A percentile compares a stretch with the other conserved stretches of the same genome.
Evolutionary conservation across 2,329 filamentous ascomycete genomes (phyloP).

Genomic region (Aureobasidium musti): DNA sequence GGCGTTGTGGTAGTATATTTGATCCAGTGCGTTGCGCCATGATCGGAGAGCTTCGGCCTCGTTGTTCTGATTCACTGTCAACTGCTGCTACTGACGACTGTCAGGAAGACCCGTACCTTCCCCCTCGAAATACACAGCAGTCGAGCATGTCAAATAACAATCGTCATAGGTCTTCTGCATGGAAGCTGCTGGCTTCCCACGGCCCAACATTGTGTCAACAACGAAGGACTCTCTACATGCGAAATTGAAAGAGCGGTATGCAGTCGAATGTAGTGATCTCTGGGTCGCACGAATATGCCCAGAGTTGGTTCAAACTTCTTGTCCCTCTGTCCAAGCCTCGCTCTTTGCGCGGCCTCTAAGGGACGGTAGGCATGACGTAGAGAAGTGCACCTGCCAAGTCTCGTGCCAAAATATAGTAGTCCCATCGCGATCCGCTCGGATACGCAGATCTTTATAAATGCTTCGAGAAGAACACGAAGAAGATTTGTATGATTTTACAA

Average conservation of each 20-base stretch:
- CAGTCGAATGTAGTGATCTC: neutral
- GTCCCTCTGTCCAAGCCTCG: conserved; percentile 10
- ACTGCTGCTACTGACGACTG: neutral
- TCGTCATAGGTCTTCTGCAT: conserved; percentile 98
- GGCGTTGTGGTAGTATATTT: conserved; percentile 83
- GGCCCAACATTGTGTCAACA: conserved; percentile 48
- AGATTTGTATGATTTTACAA: neutral
- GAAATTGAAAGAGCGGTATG: neutral
- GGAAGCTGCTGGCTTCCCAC: conserved; percentile 65
- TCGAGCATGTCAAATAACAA: conserved; percentile 91
- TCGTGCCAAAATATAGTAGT: no score
- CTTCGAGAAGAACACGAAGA: conserved; percentile 13
- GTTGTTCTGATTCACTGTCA: conserved; percentile 65
- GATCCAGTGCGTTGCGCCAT: conserved; percentile 85
- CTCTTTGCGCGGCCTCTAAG: conserved; percentile 10
- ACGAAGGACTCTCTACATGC: neutral
- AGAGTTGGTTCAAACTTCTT: conserved; percentile 8
- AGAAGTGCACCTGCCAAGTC: neutral
- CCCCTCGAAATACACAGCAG: conserved; percentile 92
- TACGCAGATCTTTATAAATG: neutral
- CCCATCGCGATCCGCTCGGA: neutral
- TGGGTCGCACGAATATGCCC: neutral
- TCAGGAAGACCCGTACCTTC: conserved; percentile 56
- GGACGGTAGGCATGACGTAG: neutral
- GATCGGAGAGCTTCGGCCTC: conserved; percentile 86